Evolutionary conservation across 768 basidiomycete species (phyloP), one percentile per base, ranked within the genome.

Genomic region (Tylopilus sp.): DNA sequence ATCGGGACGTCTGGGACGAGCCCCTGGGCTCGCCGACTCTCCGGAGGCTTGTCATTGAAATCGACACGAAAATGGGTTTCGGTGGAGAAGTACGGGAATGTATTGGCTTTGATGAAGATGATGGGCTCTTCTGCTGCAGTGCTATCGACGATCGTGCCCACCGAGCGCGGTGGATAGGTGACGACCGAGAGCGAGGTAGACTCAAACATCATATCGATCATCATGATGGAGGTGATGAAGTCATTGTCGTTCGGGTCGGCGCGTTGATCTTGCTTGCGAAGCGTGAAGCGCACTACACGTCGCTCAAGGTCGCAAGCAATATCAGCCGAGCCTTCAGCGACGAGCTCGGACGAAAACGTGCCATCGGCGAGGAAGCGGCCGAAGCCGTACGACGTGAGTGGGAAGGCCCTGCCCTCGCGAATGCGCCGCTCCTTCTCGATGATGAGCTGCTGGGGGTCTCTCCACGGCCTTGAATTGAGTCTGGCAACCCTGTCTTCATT

Each of bases 231-330:
- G 5, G 45, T 37, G 43, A 53, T 4, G 34, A 45, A 0, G n/a
- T n/a, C n/a, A 2, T 21, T 8, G 16, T 52, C 47, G 36, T 42
- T 50, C 16, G 21, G 12, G 4, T 26, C 2, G 58, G 59, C 52
- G 28, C 19, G 47, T 36, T 40, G 60, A 64, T 48, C 22, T 58
- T 69, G 63, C 56, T 56, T 58, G 61, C 58, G 52, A 57, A 69
- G 48, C 37, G 63, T 66, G 33, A 76, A 65, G 57, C 67, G 63
- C 50, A 76, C 55, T 16, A 55, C 53, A 34, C 55, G 65, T 13
- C 55, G 64, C 43, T 72, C 69, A 44, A 72, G 50, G 58, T 76
- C 70, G 60, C 74, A 75, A 54, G 72, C 64, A 55, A 76, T 64
- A 29, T 62, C 57, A 41, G 71, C 61, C 28, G 41, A 31, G 44